A percentile compares a stretch with the other conserved stretches of the same genome.
These are phyloP conservation scores for Coffea canephora DNA, from an alignment of 257 asterid genomes.

Conservation along the genomic window DNA sequence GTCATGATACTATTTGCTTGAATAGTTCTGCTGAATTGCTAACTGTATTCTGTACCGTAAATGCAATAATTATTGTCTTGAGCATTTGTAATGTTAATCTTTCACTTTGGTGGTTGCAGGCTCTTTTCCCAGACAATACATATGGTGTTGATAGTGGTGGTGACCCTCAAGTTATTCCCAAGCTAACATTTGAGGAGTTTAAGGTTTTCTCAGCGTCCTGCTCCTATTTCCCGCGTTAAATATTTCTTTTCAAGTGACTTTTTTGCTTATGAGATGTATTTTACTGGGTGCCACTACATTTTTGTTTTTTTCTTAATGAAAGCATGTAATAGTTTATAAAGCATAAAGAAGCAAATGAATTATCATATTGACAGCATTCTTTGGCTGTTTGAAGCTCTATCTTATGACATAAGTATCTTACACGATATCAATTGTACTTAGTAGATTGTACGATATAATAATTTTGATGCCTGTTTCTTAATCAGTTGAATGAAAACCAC, in stretches of 20 bases:
- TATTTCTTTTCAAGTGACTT: not conserved
- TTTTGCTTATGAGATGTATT: not conserved
- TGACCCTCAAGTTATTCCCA: slow-evolving; percentile 91
- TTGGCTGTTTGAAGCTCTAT: not conserved
- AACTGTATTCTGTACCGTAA: not conserved
- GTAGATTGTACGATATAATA: not conserved
- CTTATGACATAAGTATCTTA: not conserved
- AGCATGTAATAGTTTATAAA: not conserved
- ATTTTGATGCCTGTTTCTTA: not conserved
- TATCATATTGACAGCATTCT: not conserved
- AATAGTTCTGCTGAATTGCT: not conserved
- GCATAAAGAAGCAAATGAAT: not conserved
- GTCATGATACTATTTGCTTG: not conserved
- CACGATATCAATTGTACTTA: not conserved
- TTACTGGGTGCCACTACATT: not conserved
- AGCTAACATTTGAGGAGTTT: slow-evolving; percentile 84
- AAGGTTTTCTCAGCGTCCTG: slow-evolving; percentile 49
- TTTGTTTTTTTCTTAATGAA: not conserved
- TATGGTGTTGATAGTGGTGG: slow-evolving; percentile 99
- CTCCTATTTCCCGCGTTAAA: not conserved
- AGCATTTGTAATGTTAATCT: not conserved
- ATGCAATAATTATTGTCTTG: not conserved
- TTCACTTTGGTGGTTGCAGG: slow-evolving; percentile 46
- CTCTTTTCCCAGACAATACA: slow-evolving; percentile 87
- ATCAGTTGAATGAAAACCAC: not conserved